These are phyloP conservation scores for Suillus americanus DNA, from an alignment of 768 basidiomycete species.

Conservation along the genomic window DNA sequence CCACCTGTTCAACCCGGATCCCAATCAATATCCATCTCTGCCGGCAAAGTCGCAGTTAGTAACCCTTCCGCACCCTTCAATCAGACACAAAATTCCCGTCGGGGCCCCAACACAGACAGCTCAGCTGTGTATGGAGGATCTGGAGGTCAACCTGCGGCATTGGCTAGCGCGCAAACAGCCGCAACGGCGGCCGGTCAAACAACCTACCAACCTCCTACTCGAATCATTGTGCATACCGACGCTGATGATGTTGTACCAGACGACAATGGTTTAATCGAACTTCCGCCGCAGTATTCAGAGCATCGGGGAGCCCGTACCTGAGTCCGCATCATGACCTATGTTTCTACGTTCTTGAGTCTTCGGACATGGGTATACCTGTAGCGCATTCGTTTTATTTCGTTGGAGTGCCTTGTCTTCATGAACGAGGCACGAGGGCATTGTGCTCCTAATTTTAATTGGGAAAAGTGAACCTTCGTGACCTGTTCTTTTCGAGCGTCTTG, in stretches of 20 bases:
- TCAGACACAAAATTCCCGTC: slow-evolving; percentile 12
- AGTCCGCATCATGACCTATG: background rate
- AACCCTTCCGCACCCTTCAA: background rate
- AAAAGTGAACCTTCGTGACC: background rate
- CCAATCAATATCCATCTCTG: background rate
- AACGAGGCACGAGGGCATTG: background rate
- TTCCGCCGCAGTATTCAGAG: slow-evolving; percentile 74
- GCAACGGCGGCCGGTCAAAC: slow-evolving; percentile 43
- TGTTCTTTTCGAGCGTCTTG: background rate
- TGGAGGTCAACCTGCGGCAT: slow-evolving; percentile 23
- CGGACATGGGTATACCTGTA: background rate
- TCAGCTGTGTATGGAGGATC: slow-evolving; percentile 17
- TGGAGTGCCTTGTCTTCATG: background rate
- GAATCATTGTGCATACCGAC: slow-evolving; percentile 70
- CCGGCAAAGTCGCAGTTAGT: background rate
- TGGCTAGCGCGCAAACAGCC: slow-evolving; percentile 51
- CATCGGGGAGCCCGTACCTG: slow-evolving; percentile 30
- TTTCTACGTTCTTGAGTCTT: background rate
- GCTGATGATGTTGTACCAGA: slow-evolving; percentile 52
- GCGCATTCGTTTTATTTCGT: background rate
- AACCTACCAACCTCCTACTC: slow-evolving; percentile 41
- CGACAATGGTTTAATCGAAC: slow-evolving; percentile 58
- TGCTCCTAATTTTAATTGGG: background rate
- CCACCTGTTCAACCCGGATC: background rate
- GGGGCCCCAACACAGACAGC: slow-evolving; percentile 19